Base-by-base conservation (phyloP, 768 basidiomycete species). In the Mycena kentingensis region DNA sequence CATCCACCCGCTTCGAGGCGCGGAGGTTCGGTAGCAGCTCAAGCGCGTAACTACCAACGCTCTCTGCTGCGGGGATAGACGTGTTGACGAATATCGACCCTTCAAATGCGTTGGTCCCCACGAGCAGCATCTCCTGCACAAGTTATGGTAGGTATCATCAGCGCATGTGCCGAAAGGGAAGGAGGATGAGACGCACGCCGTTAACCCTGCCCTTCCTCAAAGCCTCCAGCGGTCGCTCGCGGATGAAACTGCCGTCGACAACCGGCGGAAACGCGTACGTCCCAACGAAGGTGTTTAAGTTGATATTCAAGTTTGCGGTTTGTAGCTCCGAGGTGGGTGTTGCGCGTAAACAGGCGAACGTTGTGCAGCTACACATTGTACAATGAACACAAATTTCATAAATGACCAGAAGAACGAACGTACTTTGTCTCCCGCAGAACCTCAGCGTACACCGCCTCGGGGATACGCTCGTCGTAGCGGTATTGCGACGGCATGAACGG, bases 111-210 rank as follows among this genome's bases (percentile, higher is more conserved):
- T 68, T 73, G 5, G 16, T 45, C 2, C 68, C n/a, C 0, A 62
- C 34, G 55, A 67, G 51, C 0, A 66, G 48, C 28, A 54, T 49
- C 48, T 67, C 57, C 50, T 35, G 26, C 18, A 37, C 11, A 4
- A 70, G 83, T 50, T 47, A 61, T 38, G 32, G 83, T 64, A 72
- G 70, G 13, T 11, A 42, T 32, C 5, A 21, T 28, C 8, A 21
- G 12, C 3, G 29, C 4, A 24, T 10, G 8, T 22, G 22, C 11
- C n/a, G 22, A 18, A 29, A 12, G 19, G n/a, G 2, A 11, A 41
- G 42, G 22, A 25, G 24, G 15, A 24, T 10, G 11, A 25, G 11
- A 37, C 65, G 11, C 51, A 71, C 70, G 19, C 69, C 70, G 24
- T 72, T 70, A 25, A 66, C 49, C 16, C 42, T 49, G 27, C 67